phyloP scores from a whole-genome alignment of 768 basidiomycete species.

The Tulasnella sp. region DNA sequence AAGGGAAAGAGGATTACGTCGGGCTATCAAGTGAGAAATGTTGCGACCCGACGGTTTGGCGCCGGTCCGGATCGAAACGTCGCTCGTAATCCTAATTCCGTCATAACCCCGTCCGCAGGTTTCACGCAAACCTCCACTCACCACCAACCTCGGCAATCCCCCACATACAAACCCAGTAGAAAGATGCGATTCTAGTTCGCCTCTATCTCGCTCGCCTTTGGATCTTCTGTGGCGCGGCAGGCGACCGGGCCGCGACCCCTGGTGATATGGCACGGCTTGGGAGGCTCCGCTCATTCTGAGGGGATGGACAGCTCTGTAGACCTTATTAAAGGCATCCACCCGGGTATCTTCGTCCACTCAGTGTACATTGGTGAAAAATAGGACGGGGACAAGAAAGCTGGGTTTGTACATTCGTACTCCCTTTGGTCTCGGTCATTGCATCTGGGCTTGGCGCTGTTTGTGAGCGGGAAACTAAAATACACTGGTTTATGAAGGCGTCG shows the following conservation, averaged over 20 bases:
- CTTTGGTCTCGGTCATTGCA: not conserved
- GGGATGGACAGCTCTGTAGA: slow-evolving; percentile 66
- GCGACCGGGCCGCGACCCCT: slow-evolving; percentile 43
- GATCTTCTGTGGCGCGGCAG: not conserved
- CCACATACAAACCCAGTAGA: not conserved
- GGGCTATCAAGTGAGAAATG: slow-evolving; percentile 10
- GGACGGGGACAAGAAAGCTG: slow-evolving; percentile 62
- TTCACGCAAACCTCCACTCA: not conserved
- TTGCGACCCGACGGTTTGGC: not conserved
- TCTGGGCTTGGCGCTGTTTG: not conserved
- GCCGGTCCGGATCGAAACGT: not conserved
- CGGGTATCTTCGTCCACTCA: slow-evolving; percentile 73
- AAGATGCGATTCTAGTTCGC: slow-evolving; percentile 6
- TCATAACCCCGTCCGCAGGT: slow-evolving; percentile 8
- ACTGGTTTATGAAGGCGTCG: no score
- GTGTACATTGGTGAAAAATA: slow-evolving; percentile 60
- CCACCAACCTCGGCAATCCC: not conserved
- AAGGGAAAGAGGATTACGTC: not conserved
- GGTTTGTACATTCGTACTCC: slow-evolving; percentile 61
- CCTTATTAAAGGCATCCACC: slow-evolving; percentile 58
- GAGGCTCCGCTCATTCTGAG: slow-evolving; percentile 70
- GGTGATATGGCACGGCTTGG: slow-evolving; percentile 75
- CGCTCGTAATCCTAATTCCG: not conserved
- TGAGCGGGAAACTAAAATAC: not conserved
- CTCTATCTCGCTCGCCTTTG: not conserved